Evolutionary conservation across 768 basidiomycete species (phyloP), one percentile per base, ranked within the genome.

Genomic region (Podaxis sp.): DNA sequence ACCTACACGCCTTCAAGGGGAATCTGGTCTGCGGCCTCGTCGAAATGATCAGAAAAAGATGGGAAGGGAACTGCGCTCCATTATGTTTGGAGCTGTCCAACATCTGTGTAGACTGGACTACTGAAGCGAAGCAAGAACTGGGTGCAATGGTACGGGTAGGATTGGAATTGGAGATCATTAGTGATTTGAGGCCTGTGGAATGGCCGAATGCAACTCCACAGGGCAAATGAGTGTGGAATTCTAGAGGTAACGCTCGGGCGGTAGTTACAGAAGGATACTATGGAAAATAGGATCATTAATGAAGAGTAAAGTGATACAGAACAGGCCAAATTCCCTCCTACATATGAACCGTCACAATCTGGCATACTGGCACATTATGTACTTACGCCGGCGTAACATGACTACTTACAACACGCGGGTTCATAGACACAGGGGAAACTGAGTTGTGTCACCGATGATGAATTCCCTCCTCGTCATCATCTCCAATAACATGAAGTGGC

Each of bases 401-500:
- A 33, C 43, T n/a, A 15, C 17, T 15, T 8, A 19, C n/a, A 17
- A 46, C 43, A 4, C n/a, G 17, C 7, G 19, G 2, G 43, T 1
- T 33, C 8, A 33, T 33, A 33, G 29, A 33, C 29, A 33, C 29
- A 27, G 33, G 33, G 33, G 8, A 33, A 33, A 33, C 2, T 19
- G 19, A 19, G 36, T 8, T 33, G 17, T 15, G 4, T 33, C n/a
- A 36, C 43, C 46, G 47, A 40, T 19, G 22, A 19, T 8, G 17
- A 40, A 71, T 66, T 29, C 73, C 70, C 12, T 74, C 73, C 2
- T 78, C 80, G 3, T 86, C 83, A 36, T 82, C 83, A 24, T 84
- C 84, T 40, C 83, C 84, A 47, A 86, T 69, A 36, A 83, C 77
- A 65, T 87, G 84, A 17, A 65, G 69, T 13, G 67, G 63, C 24